Evolutionary conservation across 1,284 basidiomycete genomes (phyloP).

Genomic region (Cutaneotrichosporon cutaneum): DNA sequence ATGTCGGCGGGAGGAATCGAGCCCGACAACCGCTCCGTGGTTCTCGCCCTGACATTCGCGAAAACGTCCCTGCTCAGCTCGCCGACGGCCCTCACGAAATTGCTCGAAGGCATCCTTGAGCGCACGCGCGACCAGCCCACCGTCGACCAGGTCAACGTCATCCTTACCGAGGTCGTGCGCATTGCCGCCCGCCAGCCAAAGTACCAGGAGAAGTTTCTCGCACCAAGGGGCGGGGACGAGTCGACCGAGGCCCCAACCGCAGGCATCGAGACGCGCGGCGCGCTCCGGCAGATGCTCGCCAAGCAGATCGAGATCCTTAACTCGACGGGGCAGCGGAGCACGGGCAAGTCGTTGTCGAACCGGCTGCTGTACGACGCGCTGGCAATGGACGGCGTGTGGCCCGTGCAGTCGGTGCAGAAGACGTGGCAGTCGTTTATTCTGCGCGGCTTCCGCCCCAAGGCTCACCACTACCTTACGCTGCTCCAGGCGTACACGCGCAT

Average conservation of each 20-base stretch:
- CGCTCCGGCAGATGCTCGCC: conserved; percentile 10
- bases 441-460: conserved; percentile 38
- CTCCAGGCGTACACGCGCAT: conserved; percentile 40
- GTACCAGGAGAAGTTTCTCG: conserved; percentile 2
- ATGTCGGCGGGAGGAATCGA: conserved; percentile 25
- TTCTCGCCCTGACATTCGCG: conserved; percentile 34
- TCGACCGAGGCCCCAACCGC: not conserved
- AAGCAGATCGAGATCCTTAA: conserved; percentile 9
- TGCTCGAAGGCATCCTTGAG: conserved; percentile 28
- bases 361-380: conserved; percentile 40
- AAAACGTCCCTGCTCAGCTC: conserved; percentile 15
- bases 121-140: conserved; percentile 25
- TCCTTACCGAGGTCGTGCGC: conserved; percentile 27
- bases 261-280: conserved; percentile 9
- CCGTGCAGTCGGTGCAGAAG: conserved; percentile 26
- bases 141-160: conserved; percentile 26
- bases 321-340: conserved; percentile 7
- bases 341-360: conserved; percentile 25
- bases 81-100: conserved; percentile 29
- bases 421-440: conserved; percentile 39
- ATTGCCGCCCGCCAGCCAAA: conserved; percentile 11
- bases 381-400: conserved; percentile 21
- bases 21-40: conserved; percentile 36
- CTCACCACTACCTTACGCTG: conserved; percentile 37
- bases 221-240: not conserved